Evolutionary conservation across 2,329 filamentous ascomycete genomes (phyloP), one percentile per base, ranked within the genome.

Genomic region (Akanthomyces dipterigenus): DNA sequence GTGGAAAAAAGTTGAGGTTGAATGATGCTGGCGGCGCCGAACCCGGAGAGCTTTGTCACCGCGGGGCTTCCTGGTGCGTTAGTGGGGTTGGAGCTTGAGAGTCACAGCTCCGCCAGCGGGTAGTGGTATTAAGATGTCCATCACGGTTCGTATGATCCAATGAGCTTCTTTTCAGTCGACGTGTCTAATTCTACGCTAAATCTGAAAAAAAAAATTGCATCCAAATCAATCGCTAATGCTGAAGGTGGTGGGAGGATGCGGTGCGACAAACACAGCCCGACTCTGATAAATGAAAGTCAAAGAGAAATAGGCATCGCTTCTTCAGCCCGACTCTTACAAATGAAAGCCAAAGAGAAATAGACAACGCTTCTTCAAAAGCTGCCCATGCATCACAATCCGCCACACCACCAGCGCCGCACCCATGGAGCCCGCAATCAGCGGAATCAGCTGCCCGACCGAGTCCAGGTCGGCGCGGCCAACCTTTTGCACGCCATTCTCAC

Each of bases 391-490:
- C n/a, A 68, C 18, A 18, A 68, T 54, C 31, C 62, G 65, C 67
- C 67, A 68, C 2, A 64, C 22, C 12, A 61, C 61, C 55, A 68
- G 34, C 16, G 54, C 61, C 3, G 58, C 63, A 1, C 63, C 66
- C 62, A 67, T 14, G 12, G 45, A 60, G 18, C 67, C 67, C 7
- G 65, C 66, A n/a, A 69, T 57, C 45, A 69, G 60, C 12, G 67
- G 67, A 34, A 69, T 68, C 24, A 68, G 31, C 63, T 69, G 67
- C 9, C 65, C 67, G 38, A 68, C 67, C 11, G 62, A 64, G 9
- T 42, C 56, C 14, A 67, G 60, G 3, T 63, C 43, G 0, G 48
- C 24, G 4, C 36, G 42, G 28, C 60, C 64, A 12, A 67, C 67
- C 9, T 45, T 51, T 24, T 63, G 22, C 24, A 68, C 46, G 16